Evolutionary conservation across 225 moss, liverwort and hornwort genomes (phyloP).

Genomic region (Neckera pumila): DNA sequence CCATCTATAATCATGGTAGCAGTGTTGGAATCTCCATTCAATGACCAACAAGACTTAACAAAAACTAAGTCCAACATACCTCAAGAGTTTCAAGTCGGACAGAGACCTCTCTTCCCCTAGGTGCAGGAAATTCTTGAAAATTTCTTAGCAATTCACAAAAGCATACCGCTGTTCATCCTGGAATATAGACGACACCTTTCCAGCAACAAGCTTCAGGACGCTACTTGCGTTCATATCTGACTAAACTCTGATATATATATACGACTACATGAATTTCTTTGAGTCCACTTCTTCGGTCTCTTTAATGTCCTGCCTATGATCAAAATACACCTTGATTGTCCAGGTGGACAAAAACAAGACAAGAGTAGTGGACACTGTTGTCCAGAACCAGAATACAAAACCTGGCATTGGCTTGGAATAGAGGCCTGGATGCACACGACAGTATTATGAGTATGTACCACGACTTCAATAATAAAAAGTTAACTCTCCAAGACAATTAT

Average conservation of each 20-base stretch:
- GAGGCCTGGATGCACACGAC: constrained; percentile 42
- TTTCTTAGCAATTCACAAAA: neutral
- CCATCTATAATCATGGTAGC: neutral
- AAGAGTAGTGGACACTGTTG: constrained; percentile 26
- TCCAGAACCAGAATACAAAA: constrained; percentile 87
- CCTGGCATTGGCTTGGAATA: constrained; percentile 83
- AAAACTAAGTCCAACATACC: too few relatives aligned
- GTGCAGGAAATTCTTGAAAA: neutral
- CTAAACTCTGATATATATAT: neutral
- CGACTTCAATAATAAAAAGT: neutral
- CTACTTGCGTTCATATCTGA: neutral
- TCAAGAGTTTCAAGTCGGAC: neutral
- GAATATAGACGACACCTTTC: neutral
- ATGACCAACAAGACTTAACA: neutral
- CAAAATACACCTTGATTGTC: constrained; percentile 52
- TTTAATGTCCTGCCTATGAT: neutral
- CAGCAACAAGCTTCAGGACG: neutral
- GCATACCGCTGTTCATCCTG: neutral
- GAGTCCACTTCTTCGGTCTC: neutral
- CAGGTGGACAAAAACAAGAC: constrained; percentile 52
- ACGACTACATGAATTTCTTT: constrained; percentile 14
- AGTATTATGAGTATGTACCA: neutral
- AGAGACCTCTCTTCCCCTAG: neutral
- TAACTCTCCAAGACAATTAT: neutral
- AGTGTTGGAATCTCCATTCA: neutral